Conservation (phyloP, 495 filamentous ascomycete species). For the Filosporella fistucella region DNA sequence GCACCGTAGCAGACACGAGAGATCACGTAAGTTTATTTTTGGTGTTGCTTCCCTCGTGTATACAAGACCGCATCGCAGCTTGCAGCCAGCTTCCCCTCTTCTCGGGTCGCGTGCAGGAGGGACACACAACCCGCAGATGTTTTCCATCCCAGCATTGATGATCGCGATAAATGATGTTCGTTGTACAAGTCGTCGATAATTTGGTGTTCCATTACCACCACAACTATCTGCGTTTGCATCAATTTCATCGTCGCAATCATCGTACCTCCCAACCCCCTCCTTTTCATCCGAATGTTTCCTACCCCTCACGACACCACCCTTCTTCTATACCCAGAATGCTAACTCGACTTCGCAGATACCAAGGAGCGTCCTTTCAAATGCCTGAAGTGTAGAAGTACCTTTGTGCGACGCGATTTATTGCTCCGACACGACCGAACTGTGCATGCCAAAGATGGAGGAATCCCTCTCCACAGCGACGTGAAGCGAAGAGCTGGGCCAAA, state of each 20-base stretch:
- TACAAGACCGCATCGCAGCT: conserved; percentile 1
- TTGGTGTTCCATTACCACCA: no score
- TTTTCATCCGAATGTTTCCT: no score
- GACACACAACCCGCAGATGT: not conserved
- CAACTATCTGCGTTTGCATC: no score
- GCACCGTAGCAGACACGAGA: conserved; percentile 93
- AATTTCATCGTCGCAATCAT: no score
- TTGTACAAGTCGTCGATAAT: no score
- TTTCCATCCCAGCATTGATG: no score
- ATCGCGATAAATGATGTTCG: no score
- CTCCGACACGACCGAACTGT: conserved; percentile 97
- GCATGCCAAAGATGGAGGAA: conserved; percentile 96
- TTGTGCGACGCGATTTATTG: conserved; percentile 92
- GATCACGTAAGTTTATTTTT: conserved; percentile 80
- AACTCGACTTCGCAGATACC: conserved; percentile 59
- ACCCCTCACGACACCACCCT: conserved; percentile 5
- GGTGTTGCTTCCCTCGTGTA: not conserved
- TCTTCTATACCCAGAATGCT: conserved; percentile 12
- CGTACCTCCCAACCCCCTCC: no score
- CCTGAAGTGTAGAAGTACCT: conserved; percentile 95
- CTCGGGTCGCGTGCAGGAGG: conserved; percentile 20
- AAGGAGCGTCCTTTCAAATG: conserved; percentile 99
- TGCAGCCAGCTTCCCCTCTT: not conserved
- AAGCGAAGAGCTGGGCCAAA: conserved; percentile 65
- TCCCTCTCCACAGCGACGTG: conserved; percentile 89